Conservation (phyloP, 2,329 filamentous ascomycete species). For the Ascochyta lentis region DNA sequence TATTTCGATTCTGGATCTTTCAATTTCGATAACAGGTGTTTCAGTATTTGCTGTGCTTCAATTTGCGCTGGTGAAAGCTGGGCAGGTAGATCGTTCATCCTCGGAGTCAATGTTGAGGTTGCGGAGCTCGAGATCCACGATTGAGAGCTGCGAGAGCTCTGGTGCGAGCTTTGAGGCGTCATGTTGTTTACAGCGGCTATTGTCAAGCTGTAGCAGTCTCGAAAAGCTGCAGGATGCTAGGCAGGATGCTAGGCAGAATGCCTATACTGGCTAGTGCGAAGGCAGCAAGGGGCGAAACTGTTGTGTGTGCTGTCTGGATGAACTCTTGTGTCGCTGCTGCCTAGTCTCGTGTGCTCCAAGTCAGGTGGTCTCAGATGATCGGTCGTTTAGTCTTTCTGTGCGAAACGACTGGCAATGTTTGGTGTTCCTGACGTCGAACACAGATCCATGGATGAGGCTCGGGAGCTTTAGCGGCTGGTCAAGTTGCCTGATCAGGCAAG, state of each 20-base stretch:
- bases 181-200: not conserved
- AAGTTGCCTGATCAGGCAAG: slow-evolving; percentile 16
- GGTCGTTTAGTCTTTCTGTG: not conserved
- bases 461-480: slow-evolving; percentile 9
- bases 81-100: slow-evolving; percentile 19
- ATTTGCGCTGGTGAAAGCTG: slow-evolving; percentile 22
- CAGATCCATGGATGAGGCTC: slow-evolving; percentile 4
- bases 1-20: slow-evolving; percentile 23
- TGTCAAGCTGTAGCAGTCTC: not conserved
- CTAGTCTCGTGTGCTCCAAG: not conserved
- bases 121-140: not conserved
- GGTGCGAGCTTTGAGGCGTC: not conserved
- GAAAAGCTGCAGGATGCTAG: slow-evolving; percentile 3
- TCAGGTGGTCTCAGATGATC: not conserved
- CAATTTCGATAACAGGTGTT: slow-evolving; percentile 27
- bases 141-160: not conserved
- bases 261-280: slow-evolving; percentile 6
- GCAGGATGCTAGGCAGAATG: slow-evolving; percentile 3
- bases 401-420: not conserved
- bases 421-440: not conserved
- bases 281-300: slow-evolving; percentile 12
- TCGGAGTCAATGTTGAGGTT: not conserved
- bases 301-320: not conserved
- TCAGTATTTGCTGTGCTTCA: slow-evolving; percentile 35
- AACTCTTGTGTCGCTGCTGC: not conserved